These are phyloP conservation scores for Eucalyptus curtisii DNA, from an alignment of 345 rosid species.

Conservation along the genomic window DNA sequence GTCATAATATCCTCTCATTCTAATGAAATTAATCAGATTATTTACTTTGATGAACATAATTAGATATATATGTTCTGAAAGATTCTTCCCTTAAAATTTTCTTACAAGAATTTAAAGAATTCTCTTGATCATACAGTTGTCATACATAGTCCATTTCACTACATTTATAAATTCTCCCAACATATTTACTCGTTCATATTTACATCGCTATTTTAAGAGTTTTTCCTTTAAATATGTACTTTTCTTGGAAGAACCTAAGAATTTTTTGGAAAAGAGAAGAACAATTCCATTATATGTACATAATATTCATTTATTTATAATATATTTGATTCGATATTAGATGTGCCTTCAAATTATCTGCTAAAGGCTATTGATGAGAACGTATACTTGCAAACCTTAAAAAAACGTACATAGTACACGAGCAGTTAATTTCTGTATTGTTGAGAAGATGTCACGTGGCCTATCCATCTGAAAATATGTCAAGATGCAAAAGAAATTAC, in stretches of 20 bases:
- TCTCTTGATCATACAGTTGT: no score
- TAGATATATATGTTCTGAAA: no score
- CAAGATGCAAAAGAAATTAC: neutral
- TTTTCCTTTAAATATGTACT: neutral
- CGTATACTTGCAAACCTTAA: neutral
- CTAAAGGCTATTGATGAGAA: neutral
- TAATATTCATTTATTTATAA: no score
- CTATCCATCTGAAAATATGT: neutral
- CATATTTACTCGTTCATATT: neutral
- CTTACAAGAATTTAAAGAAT: neutral
- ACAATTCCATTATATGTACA: neutral
- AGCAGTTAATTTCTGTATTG: neutral
- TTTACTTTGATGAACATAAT: no score
- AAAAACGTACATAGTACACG: neutral
- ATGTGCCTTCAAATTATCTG: neutral
- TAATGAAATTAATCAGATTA: no score
- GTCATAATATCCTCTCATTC: no score
- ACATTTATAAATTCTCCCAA: neutral
- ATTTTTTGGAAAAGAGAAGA: neutral
- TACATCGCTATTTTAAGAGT: neutral
- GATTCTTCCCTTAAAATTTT: neutral
- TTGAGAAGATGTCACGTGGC: neutral
- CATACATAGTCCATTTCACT: neutral
- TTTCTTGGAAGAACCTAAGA: neutral
- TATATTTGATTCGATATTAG: neutral